Base-by-base conservation (phyloP, 331 rosid genomes). In the Malus hybrid region DNA sequence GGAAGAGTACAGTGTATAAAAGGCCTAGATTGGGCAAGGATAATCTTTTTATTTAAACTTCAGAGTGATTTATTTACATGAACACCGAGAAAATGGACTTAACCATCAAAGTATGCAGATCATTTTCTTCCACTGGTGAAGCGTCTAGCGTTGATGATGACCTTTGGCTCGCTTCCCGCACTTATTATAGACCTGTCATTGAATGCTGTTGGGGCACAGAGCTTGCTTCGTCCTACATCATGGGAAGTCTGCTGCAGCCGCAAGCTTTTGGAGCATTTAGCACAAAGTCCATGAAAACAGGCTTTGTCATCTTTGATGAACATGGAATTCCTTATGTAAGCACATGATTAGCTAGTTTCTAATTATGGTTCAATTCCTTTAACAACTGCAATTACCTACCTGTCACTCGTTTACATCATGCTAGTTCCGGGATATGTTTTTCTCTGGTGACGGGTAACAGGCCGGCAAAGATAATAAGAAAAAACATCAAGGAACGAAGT, bases 121-220 rank as follows among this genome's bases (percentile, higher is more conserved):
- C 74, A 46, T 91, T 91, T 72, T 74, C 85, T 76, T 86, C 98
- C 28, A 80, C 87, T 1, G 97, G 97, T 36, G 98, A 93, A 85
- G 76, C 86, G 10, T 93, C 98, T 39, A 93, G 82, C 65, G 85
- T 91, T 9, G 96, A 91, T 34, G 96, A 93, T 81, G 98, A 93
- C 82, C 93, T 89, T 24, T 93, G 93, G 97, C 97, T 93, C 36
- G 87, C 98, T 48, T 93, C 97, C 33, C 91, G 77, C 74, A 83
- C 96, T 69, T 86, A 85, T 77, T 93, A 93, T 76, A 86, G 64
- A 52, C 96, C 96, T 32, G 52, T 91, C 52, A 20, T 84, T 48
- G 98, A 93, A 81, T 70, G 86, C 29, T 89, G 96, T 65, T 96
- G 97, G 52, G 98, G 98, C 56, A 91, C 97, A 27, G 98, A 93